Base-by-base conservation (phyloP, 352 stramenopile genomes). In the Phytophthora boehmeriae region DNA sequence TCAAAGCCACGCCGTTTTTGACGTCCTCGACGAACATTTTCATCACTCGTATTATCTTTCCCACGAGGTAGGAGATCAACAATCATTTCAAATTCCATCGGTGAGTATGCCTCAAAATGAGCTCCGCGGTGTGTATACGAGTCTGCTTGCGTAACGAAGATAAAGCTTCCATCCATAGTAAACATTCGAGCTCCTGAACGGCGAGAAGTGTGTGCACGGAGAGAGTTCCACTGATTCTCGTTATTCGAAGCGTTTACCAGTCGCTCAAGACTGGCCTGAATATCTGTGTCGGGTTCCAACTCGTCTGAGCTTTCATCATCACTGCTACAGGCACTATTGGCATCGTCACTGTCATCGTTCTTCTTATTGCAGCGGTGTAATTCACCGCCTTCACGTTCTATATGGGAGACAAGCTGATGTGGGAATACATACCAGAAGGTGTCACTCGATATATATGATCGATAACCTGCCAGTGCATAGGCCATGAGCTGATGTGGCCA, bases 31-130 rank as follows among this genome's bases (percentile, higher is more conserved):
- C 30, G 30, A 11, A 36, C 30, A 36, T 36, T 36, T 11, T 36
- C 30, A 6, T 11, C 6, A 11, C 11, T 11, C 30, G 30, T 36
- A 36, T 36, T 17, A 6, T 44, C 13, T 1, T 35, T 8, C 1
- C 28, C 19, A 2, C 52, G 27, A 5, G 52, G 52, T 19, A 60
- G 8, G 0, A 46, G 6, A 19, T 52, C 42, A 2, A 60, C 52
- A 20, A 60, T 52, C 42, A 60, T 46, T 17, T 60, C 52, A 46
- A 52, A 60, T 17, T 60, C 52, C 28, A 60, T 17, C 6, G 41
- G 42, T 1, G 28, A 53, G 14, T 59, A 60, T 13, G 38, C 28
- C 17, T 52, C 16, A 16, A 60, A 60, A n/a, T n/a, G n/a, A n/a
- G n/a, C n/a, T n/a, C 52, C 52, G 6, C 52, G 19, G 17, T 45